Conservation (phyloP, 2,329 filamentous ascomycete species). For the Fonsecaea monophora region DNA sequence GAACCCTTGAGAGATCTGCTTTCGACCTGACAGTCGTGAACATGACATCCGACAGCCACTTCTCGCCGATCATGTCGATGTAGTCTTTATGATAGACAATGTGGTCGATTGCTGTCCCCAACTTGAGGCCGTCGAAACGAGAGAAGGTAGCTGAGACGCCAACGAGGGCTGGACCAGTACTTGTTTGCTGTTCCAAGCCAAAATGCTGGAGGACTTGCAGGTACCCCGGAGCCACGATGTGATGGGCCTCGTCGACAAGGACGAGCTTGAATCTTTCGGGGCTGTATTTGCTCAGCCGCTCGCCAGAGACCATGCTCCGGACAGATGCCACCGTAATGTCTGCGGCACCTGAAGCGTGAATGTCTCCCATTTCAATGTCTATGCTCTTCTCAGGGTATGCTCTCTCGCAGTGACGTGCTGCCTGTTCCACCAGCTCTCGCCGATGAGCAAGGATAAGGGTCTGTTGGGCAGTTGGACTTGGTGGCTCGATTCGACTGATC, state of each 20-base stretch:
- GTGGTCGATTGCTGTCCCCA: constrained; percentile 87
- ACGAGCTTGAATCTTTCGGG: constrained; percentile 82
- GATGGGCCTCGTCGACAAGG: constrained; percentile 94
- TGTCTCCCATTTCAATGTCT: constrained; percentile 88
- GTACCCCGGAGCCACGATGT: constrained; percentile 87
- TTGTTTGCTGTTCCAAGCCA: constrained; percentile 63
- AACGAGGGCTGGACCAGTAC: constrained; percentile 70
- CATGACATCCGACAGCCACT: constrained; percentile 88
- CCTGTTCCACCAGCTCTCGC: constrained; percentile 92
- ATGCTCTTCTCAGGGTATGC: constrained; percentile 81
- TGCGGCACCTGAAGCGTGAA: constrained; percentile 76
- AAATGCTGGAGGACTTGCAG: constrained; percentile 79
- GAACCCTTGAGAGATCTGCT: constrained; percentile 77
- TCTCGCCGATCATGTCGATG: constrained; percentile 81
- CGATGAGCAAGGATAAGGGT: constrained; percentile 93
- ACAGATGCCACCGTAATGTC: constrained; percentile 96
- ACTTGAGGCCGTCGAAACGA: constrained; percentile 80
- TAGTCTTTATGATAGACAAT: constrained; percentile 95
- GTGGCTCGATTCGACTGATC: constrained; percentile 74
- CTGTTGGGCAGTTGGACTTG: constrained; percentile 66
- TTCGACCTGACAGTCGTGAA: constrained; percentile 91
- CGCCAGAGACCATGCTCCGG: constrained; percentile 78
- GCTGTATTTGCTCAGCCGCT: constrained; percentile 82
- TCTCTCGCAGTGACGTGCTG: constrained; percentile 78
- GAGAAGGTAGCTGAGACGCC: constrained; percentile 85